Evolutionary conservation across 371 early-diverging fungal genomes (phyloP), one percentile per base, ranked within the genome.

Genomic region (Homolaphlyctis polyrhiza): DNA sequence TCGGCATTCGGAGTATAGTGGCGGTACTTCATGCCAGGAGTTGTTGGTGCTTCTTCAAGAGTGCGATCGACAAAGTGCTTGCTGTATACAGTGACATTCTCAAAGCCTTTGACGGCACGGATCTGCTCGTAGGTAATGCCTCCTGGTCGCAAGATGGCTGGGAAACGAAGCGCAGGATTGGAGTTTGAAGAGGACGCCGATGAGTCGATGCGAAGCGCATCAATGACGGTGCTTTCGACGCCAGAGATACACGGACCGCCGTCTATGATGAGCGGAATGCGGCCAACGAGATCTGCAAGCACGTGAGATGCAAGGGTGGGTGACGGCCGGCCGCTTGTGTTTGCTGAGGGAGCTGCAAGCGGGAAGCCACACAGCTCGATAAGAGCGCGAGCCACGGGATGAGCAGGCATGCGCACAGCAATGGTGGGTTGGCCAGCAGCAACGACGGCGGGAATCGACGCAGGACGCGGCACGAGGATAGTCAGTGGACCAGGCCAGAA

Each of bases 401-500:
- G 94, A 1, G 89, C 79, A 1, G 99, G 99, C 67, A 98, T 92
- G 14, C 99, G 88, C 23, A 99, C 85, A 0, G 95, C 99, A 0
- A 99, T 93, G 0, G 95, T 94, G n/a, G 71, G 72, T 54, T 92
- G 91, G 14, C 90, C 90, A 58, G 91, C 96, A 0, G 96, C 92
- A 2, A 99, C 92, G 6, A 78, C 75, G 34, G 80, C 61, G 4
- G 93, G 92, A 29, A 97, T 84, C 23, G 75, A 57, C 11, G 71
- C 65, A 5, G 88, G 82, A 27, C 86, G 74, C 23, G 97, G 96
- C 45, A 98, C 74, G 25, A 99, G 83, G 11, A 99, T 78, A 0
- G 99, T 98, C 50, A 99, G 72, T 0, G 99, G 96, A 0, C 99
- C 99, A 0, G 99, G 99, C 99, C 99, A 99, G 72, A 82, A 87